Base-by-base conservation (phyloP, 2,329 filamentous ascomycete genomes). In the Aspergillus sp. region DNA sequence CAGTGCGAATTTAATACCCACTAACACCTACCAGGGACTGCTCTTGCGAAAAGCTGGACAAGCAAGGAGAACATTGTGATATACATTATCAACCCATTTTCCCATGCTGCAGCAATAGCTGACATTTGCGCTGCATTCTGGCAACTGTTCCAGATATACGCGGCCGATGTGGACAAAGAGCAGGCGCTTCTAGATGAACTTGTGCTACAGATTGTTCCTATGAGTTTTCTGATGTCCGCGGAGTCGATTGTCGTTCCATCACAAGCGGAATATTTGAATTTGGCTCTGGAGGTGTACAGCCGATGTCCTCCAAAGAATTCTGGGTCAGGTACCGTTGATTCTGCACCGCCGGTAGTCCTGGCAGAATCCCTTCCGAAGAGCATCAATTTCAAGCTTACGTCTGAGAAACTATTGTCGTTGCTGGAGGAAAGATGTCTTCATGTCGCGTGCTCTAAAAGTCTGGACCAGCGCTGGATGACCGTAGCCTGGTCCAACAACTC, bases 401-500 rank as follows among this genome's bases (percentile, higher is more conserved):
- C 68, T 1, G 70, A 75, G 24, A 64, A 64, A 19, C 63, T 59
- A 14, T 74, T 75, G 22, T 64, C 77, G 1, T 51, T 79, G 15
- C 66, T 72, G 35, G 71, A 78, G 47, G 69, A 68, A 3, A 68
- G 67, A 16, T 67, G 69, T 37, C 63, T 78, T 32, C 75, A 80
- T 50, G 47, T 80, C 16, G 74, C 71, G 2, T 76, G 73, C 44
- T 71, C 72, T 3, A 55, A 64, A 22, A 77, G 72, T 40, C 44
- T 63, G 6, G 71, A 77, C 42, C 63, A 68, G 16, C 59, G 65
- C 13, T 80, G 75, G 75, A 45, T 78, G 15, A 72, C 67, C 5
- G 73, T 68, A 3, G 69, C 70, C 1, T 79, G 75, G 75, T 71
- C 69, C 1, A 73, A 79, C 52, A 70, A 63, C 37, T 65, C 60